phyloP scores from a whole-genome alignment of 1,284 basidiomycete species.

The Apiotrichum mycotoxinovorans region DNA sequence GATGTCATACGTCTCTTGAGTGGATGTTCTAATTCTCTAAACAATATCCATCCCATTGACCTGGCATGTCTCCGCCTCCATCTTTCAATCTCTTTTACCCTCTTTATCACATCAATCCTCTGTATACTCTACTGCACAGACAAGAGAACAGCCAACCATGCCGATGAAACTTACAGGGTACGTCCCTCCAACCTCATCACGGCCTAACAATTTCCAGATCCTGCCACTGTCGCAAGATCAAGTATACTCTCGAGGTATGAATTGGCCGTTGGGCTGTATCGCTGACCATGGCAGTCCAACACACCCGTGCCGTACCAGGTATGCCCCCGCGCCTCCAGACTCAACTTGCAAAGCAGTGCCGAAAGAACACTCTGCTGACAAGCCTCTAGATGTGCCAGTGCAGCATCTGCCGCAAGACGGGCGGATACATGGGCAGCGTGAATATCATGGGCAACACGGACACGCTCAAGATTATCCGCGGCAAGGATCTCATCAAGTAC shows the following conservation, averaged over 20 bases:
- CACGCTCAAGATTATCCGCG: slow-evolving; percentile 42
- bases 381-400: slow-evolving; percentile 42
- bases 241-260: slow-evolving; percentile 44
- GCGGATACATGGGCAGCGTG: slow-evolving; percentile 48
- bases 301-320: slow-evolving; percentile 49
- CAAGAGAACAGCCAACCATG: slow-evolving; percentile 21
- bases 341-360: not conserved
- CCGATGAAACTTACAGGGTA: slow-evolving; percentile 43
- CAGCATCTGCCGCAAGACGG: slow-evolving; percentile 48
- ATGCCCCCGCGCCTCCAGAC: not conserved
- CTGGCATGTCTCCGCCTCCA: too few relatives aligned
- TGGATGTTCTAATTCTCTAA: too few relatives aligned
- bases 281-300: slow-evolving; percentile 30
- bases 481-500: slow-evolving; percentile 47
- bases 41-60: too few relatives aligned
- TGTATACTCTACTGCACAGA: too few relatives aligned
- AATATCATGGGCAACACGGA: slow-evolving; percentile 49
- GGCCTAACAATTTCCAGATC: slow-evolving; percentile 26
- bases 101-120: too few relatives aligned
- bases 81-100: too few relatives aligned
- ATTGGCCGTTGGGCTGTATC: too few relatives aligned
- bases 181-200: not conserved
- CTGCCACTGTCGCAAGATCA: slow-evolving; percentile 48
- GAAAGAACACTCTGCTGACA: too few relatives aligned
- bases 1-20: too few relatives aligned